phyloP scores from a whole-genome alignment of 2,329 filamentous ascomycete species.

The Diaporthe eres region DNA sequence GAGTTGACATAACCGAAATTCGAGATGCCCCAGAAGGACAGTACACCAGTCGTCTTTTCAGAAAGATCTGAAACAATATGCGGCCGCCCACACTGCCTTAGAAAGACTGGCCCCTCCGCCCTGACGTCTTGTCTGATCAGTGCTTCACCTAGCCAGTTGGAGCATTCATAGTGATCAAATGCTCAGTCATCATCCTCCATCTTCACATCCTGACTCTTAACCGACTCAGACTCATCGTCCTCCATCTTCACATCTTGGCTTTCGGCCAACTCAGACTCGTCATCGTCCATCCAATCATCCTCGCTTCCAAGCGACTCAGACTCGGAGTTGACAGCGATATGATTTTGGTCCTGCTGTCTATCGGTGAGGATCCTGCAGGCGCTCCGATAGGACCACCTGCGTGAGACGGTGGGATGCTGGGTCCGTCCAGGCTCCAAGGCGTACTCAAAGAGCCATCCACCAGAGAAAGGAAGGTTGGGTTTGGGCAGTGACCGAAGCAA shows the following conservation, averaged over 20 bases:
- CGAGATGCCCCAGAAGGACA: no score
- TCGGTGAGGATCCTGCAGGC: background rate
- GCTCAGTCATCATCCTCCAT: background rate
- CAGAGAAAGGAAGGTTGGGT: background rate
- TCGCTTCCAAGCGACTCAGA: background rate
- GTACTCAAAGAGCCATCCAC: constrained; percentile 33
- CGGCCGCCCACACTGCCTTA: background rate
- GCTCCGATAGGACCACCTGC: constrained; percentile 33
- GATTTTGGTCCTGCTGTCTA: background rate
- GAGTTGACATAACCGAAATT: background rate
- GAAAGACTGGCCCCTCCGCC: background rate
- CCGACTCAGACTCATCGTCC: background rate
- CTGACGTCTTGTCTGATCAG: background rate
- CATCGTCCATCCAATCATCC: background rate
- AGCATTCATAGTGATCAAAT: background rate
- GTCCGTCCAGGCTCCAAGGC: background rate
- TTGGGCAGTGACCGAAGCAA: constrained; percentile 5
- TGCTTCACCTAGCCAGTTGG: background rate
- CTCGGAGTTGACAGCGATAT: background rate
- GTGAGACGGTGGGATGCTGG: background rate
- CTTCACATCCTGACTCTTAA: background rate
- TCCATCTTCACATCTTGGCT: background rate
- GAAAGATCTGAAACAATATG: no score
- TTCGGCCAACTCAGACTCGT: background rate
- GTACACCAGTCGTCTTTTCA: no score